A percentile compares a stretch with the other conserved stretches of the same genome.
Conservation (phyloP, 208 protist genomes). For the Trypanosomatidae sp. region DNA sequence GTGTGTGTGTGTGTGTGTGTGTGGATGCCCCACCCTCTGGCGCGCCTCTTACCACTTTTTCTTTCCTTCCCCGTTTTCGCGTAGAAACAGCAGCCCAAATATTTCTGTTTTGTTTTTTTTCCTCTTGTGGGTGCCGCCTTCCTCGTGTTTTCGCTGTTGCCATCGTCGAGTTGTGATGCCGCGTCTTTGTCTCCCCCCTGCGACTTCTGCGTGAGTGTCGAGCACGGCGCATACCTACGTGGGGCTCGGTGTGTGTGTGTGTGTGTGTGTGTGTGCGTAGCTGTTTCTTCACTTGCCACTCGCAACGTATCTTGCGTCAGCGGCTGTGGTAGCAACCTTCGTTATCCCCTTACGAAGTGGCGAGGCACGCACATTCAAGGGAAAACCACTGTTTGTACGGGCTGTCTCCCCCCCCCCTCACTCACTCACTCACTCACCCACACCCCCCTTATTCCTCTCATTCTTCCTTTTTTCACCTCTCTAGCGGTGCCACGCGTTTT, state of each 20-base stretch:
- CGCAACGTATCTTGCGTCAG: neutral
- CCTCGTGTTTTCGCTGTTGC: too few species aligned
- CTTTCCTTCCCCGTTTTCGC: neutral
- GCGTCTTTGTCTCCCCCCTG: neutral
- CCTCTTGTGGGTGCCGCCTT: too few species aligned
- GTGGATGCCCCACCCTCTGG: neutral
- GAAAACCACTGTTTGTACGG: neutral
- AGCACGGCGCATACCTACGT: neutral
- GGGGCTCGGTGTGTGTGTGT: neutral
- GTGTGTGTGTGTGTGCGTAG: neutral
- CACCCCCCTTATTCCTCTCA: too few species aligned
- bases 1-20: too few species aligned
- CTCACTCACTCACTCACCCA: neutral
- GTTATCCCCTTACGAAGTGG: neutral
- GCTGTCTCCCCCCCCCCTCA: neutral
- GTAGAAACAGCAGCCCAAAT: too few species aligned
- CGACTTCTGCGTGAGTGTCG: neutral
- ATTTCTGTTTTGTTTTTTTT: too few species aligned
- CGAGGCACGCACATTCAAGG: neutral
- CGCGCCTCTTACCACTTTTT: slow-evolving; percentile 3
- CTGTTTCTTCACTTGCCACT: neutral
- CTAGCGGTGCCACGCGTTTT: neutral
- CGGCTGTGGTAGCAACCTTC: neutral
- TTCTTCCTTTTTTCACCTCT: neutral
- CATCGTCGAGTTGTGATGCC: too few species aligned